Conservation (phyloP, 2,329 filamentous ascomycete species). For the Neonectria faginata region DNA sequence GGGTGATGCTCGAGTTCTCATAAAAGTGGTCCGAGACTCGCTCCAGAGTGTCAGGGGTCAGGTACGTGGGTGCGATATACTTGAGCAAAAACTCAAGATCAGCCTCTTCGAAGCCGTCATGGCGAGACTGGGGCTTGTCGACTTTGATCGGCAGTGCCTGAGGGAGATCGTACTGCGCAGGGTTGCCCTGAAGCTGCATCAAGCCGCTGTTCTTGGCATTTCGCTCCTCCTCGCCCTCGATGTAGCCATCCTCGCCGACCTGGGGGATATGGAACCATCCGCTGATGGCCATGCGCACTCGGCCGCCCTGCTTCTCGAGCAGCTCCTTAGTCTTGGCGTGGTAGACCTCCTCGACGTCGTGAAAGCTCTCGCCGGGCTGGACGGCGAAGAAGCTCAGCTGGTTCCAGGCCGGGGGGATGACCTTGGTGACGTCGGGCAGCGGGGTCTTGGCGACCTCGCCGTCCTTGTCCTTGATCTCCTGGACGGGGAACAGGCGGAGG, state of each 20-base stretch:
- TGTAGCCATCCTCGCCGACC: constrained; percentile 90
- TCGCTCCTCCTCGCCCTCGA: constrained; percentile 88
- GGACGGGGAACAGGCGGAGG: constrained; percentile 84
- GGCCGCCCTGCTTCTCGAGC: constrained; percentile 75
- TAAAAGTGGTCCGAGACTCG: constrained; percentile 83
- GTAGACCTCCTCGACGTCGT: constrained; percentile 99
- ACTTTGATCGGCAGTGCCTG: constrained; percentile 68
- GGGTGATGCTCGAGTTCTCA: constrained; percentile 84
- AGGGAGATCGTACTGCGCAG: constrained; percentile 88
- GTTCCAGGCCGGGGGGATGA: constrained; percentile 95
- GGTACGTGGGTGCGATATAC: constrained; percentile 89
- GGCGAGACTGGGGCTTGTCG: constrained; percentile 56
- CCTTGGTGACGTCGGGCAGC: constrained; percentile 79
- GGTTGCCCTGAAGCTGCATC: constrained; percentile 91
- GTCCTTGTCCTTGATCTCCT: constrained; percentile 69
- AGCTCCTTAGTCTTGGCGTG: constrained; percentile 70
- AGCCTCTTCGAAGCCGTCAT: constrained; percentile 74
- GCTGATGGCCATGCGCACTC: constrained; percentile 96
- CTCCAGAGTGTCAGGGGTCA: constrained; percentile 91
- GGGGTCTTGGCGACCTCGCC: constrained; percentile 84
- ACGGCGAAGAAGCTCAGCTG: constrained; percentile 98
- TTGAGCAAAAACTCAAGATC: constrained; percentile 92
- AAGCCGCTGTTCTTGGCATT: constrained; percentile 90
- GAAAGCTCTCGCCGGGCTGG: constrained; percentile 97
- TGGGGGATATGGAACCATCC: constrained; percentile 99